Base-by-base conservation (phyloP, 2,329 filamentous ascomycete species). In the Knufia petricola region DNA sequence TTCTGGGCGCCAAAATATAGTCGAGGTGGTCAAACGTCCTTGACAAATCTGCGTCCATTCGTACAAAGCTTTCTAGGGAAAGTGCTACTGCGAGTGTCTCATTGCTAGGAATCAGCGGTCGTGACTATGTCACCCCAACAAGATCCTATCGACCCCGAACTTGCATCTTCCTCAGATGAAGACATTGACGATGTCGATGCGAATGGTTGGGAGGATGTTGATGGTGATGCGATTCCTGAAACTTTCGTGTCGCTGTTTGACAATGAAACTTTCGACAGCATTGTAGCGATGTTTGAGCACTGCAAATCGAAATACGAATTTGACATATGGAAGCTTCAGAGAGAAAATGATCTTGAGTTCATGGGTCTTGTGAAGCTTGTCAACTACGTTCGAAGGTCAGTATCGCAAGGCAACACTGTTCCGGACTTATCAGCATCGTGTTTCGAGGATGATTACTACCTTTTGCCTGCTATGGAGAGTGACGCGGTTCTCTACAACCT, bases 401-500 rank as follows among this genome's bases (percentile, higher is more conserved):
- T 72, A 23, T 69, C 70, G 48, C 61, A 61, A 39, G 72, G 73
- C 24, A 68, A 72, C 48, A 55, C 53, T 26, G 59, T 64, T 2
- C 78, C 79, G 0, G 72, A 76, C 50, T 67, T 82, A 37, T 80
- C 78, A 2, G 70, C 70, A 30, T 69, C 72, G 1, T 72, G 80
- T 21, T 81, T 95, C 53, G 74, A 80, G n/a, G 79, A 87, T 52
- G 90, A 96, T 55, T 75, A 77, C 55, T 94, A 82, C 61, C 73
- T 98, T 50, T 84, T 85, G 61, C 92, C 92, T 0, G 82, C 88
- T 3, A 69, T 98, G 6, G 83, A 92, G 50, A 87, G 95, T 57
- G 92, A 98, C 63, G 85, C 89, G 3, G 71, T 96, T 46, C 78
- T 98, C 26, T 88, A 94, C 62, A 85, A 79, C 49, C 73, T 98